A percentile compares a stretch with the other conserved stretches of the same genome.
Conservation (phyloP, 768 basidiomycete genomes). For the Lactarius akahatsu region DNA sequence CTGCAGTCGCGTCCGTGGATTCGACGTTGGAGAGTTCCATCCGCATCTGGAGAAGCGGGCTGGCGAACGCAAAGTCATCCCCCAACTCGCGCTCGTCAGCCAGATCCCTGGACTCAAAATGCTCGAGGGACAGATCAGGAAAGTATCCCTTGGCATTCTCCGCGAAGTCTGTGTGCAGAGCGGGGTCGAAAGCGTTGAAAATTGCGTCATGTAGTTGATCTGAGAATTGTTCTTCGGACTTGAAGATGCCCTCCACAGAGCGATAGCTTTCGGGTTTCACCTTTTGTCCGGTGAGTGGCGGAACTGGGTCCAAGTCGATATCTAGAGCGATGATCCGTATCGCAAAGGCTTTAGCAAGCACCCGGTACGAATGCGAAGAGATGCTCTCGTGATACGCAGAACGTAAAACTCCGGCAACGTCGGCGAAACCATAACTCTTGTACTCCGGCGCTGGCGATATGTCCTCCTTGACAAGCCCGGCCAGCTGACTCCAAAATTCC, state of each 20-base stretch:
- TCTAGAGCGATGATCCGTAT: conserved; percentile 74
- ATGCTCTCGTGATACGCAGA: conserved; percentile 62
- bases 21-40: conserved; percentile 49
- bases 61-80: conserved; percentile 73
- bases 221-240: conserved; percentile 58
- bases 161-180: conserved; percentile 61
- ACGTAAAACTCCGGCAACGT: conserved; percentile 49
- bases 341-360: conserved; percentile 69
- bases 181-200: conserved; percentile 68
- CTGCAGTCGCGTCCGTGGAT: conserved; percentile 42
- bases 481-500: conserved; percentile 70
- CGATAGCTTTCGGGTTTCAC: conserved; percentile 60
- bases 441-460: conserved; percentile 75
- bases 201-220: conserved; percentile 70
- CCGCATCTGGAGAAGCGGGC: conserved; percentile 55
- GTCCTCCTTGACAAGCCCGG: conserved; percentile 61
- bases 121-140: conserved; percentile 60
- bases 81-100: conserved; percentile 74
- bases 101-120: conserved; percentile 62
- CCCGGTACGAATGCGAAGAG: conserved; percentile 64
- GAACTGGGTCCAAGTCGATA: conserved; percentile 57
- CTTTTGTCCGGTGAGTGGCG: conserved; percentile 31
- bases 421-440: conserved; percentile 48
- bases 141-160: conserved; percentile 51
- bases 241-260: conserved; percentile 56